Conservation (phyloP, 495 filamentous ascomycete species). For the Penicilliopsis zonata region DNA sequence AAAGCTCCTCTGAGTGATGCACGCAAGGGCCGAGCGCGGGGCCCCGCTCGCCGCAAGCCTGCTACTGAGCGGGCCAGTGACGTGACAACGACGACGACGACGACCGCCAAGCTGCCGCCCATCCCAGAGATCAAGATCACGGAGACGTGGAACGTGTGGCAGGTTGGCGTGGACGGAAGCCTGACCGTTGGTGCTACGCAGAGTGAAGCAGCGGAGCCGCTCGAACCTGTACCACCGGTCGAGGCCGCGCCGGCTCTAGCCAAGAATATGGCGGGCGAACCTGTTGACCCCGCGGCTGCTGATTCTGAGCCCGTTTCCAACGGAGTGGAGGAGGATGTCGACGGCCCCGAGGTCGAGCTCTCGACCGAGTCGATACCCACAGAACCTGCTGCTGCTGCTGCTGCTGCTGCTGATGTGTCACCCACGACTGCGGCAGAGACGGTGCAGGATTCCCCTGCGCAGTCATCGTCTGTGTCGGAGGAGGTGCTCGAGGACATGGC, state of each 20-base stretch:
- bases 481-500: conserved; percentile 14
- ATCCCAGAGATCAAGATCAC: conserved; percentile 35
- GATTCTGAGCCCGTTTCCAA: conserved; percentile 3
- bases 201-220: conserved; percentile 8
- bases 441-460: neutral
- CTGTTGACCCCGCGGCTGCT: conserved; percentile 31
- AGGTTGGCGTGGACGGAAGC: conserved; percentile 31
- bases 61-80: conserved; percentile 22
- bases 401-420: neutral
- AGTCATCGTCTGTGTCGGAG: conserved; percentile 10
- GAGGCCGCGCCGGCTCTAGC: conserved; percentile 28
- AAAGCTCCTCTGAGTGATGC: conserved; percentile 75
- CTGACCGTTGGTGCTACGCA: conserved; percentile 25
- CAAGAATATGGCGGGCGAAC: conserved; percentile 46
- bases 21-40: conserved; percentile 78
- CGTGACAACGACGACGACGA: too few species aligned
- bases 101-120: conserved; percentile 20
- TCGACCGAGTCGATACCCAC: neutral
- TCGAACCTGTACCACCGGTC: conserved; percentile 6
- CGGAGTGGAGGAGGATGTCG: conserved; percentile 1
- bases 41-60: conserved; percentile 73
- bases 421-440: neutral
- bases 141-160: conserved; percentile 40
- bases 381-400: neutral
- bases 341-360: neutral